Percentiles rank a stretch among this genome's conserved stretches.
Evolutionary conservation across 768 basidiomycete genomes (phyloP).

Genomic region (Tulasnella sp.): DNA sequence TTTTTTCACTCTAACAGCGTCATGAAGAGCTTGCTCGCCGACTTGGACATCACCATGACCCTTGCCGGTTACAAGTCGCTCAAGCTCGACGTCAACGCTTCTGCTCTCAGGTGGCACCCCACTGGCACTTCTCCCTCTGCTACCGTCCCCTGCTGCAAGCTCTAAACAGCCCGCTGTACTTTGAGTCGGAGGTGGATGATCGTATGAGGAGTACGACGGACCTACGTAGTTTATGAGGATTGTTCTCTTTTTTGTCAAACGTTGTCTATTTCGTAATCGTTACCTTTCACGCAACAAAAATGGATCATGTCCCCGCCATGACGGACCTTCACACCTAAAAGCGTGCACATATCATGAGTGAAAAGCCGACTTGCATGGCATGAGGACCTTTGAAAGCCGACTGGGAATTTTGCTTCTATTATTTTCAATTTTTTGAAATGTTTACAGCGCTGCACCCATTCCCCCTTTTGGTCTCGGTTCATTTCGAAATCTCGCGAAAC

Average conservation of each 20-base stretch:
- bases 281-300: neutral
- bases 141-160: neutral
- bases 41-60: conserved; percentile 58
- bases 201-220: neutral
- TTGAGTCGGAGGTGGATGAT: neutral
- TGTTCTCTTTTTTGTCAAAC: neutral
- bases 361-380: no score
- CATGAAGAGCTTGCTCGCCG: conserved; percentile 56
- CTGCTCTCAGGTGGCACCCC: conserved; percentile 4
- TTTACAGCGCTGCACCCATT: neutral
- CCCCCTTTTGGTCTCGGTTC: neutral
- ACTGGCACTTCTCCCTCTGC: neutral
- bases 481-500: neutral
- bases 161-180: neutral
- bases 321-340: neutral
- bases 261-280: neutral
- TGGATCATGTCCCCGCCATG: neutral
- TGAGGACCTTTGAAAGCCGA: no score
- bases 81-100: conserved; percentile 7
- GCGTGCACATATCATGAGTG: neutral
- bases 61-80: conserved; percentile 39
- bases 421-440: neutral
- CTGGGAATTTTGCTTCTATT: neutral
- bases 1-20: conserved; percentile 49
- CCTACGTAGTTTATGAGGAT: neutral